Percentiles rank a stretch among this genome's conserved stretches.
Conservation (phyloP, 1,139 yeast genomes). For the Arxiozyma slooffiae region DNA sequence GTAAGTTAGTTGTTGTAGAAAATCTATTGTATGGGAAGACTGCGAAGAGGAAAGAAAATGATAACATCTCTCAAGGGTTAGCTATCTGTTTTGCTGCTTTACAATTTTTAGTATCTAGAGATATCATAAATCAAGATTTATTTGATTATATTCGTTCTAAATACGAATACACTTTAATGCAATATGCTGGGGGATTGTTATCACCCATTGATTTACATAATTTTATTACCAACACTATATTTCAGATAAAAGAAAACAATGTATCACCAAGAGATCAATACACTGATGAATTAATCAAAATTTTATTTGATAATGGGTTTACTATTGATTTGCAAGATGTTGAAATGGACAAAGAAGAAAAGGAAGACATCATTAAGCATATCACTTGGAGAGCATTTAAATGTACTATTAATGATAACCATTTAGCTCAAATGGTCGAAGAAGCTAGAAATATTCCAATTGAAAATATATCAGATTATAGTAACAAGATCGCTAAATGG, state of each 20-base stretch:
- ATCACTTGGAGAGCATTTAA: constrained; percentile 65
- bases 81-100: constrained; percentile 22
- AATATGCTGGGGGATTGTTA: constrained; percentile 19
- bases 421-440: constrained; percentile 49
- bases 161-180: constrained; percentile 26
- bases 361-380: constrained; percentile 28
- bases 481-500: constrained; percentile 42
- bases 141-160: constrained; percentile 17
- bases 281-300: constrained; percentile 33
- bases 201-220: constrained; percentile 19
- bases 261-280: neutral
- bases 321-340: constrained; percentile 12
- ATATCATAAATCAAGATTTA: constrained; percentile 11
- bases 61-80: constrained; percentile 18
- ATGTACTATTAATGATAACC: constrained; percentile 64
- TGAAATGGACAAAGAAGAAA: constrained; percentile 16
- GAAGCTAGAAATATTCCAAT: constrained; percentile 26
- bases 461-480: constrained; percentile 35
- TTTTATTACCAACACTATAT: constrained; percentile 14
- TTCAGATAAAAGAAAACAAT: constrained; percentile 29
- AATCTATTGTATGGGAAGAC: constrained; percentile 36
- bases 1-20: constrained; percentile 51
- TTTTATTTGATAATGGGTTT: constrained; percentile 35
- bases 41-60: constrained; percentile 42
- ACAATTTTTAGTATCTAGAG: constrained; percentile 12